A percentile compares a stretch with the other conserved stretches of the same genome.
Conservation (phyloP, 139 green algal genomes). For the Asterochloris erici region DNA sequence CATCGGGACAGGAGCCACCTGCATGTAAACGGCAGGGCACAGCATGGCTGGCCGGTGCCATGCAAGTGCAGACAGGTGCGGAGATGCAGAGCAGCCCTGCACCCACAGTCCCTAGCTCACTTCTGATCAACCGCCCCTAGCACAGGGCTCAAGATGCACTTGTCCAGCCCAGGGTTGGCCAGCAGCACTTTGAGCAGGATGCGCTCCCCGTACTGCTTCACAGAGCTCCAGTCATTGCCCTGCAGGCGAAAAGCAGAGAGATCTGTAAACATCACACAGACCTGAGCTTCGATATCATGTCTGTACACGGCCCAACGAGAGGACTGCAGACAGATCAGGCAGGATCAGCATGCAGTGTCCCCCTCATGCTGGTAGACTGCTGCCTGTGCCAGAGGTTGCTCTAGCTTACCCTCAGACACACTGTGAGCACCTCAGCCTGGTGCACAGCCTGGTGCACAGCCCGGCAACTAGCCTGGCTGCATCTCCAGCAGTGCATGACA, state of each 20-base stretch:
- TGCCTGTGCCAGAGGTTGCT: background rate
- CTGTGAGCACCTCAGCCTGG: background rate
- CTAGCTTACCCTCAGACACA: background rate
- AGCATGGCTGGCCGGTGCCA: no score
- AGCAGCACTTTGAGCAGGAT: conserved; percentile 52
- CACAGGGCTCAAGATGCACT: conserved; percentile 62
- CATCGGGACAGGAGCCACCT: no score
- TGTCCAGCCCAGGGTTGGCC: conserved; percentile 16
- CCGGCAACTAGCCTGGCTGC: background rate
- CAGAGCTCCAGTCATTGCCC: conserved; percentile 34
- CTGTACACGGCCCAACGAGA: background rate
- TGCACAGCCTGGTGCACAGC: background rate
- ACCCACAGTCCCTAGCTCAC: no score
- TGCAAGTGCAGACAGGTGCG: no score
- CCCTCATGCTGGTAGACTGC: background rate
- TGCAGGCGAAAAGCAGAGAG: background rate
- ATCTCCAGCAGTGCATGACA: background rate
- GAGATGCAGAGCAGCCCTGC: no score
- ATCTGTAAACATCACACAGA: background rate
- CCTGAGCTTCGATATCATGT: background rate
- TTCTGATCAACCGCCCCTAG: no score
- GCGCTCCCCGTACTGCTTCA: conserved; percentile 76
- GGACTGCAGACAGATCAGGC: background rate
- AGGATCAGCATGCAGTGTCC: background rate
- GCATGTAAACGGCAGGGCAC: no score